A percentile compares a stretch with the other conserved stretches of the same genome.
phyloP scores from a whole-genome alignment of 2,329 filamentous ascomycete genomes.

The Cladosporium sp. region DNA sequence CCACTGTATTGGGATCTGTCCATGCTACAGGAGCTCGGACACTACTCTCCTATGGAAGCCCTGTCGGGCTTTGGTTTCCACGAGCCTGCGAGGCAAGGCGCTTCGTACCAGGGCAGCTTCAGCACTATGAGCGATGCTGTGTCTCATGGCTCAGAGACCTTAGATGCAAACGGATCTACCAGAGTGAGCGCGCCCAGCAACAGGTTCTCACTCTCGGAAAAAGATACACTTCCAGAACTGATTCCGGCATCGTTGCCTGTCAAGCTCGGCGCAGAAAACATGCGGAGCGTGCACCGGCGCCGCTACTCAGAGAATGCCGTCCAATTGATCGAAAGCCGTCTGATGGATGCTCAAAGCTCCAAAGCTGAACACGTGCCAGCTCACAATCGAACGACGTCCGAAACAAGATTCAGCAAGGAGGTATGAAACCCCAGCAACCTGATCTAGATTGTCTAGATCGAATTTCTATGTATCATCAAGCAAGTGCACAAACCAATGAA shows the following conservation, averaged over 20 bases:
- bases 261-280: conserved; percentile 12
- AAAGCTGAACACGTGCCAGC: conserved; percentile 1
- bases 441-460: not conserved
- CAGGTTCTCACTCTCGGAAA: conserved; percentile 6
- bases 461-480: not conserved
- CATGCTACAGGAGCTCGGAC: conserved; percentile 21
- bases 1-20: conserved; percentile 28
- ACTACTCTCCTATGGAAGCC: conserved; percentile 15
- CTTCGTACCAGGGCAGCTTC: not conserved
- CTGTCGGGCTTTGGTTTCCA: conserved; percentile 25
- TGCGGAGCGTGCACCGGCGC: conserved; percentile 15
- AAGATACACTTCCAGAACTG: conserved; percentile 17
- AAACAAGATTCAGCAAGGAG: conserved; percentile 10
- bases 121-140: no score
- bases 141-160: no score
- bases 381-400: conserved; percentile 1
- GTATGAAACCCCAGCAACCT: not conserved
- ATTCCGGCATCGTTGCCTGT: conserved; percentile 7
- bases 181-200: conserved; percentile 3
- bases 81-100: conserved; percentile 16
- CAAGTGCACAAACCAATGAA: not conserved
- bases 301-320: conserved; percentile 26
- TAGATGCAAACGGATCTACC: no score
- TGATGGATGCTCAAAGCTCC: not conserved
- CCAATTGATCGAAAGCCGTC: conserved; percentile 4